A percentile compares a stretch with the other conserved stretches of the same genome.
phyloP scores from a whole-genome alignment of 129 eudicot genomes.

The Glebionis coronaria region DNA sequence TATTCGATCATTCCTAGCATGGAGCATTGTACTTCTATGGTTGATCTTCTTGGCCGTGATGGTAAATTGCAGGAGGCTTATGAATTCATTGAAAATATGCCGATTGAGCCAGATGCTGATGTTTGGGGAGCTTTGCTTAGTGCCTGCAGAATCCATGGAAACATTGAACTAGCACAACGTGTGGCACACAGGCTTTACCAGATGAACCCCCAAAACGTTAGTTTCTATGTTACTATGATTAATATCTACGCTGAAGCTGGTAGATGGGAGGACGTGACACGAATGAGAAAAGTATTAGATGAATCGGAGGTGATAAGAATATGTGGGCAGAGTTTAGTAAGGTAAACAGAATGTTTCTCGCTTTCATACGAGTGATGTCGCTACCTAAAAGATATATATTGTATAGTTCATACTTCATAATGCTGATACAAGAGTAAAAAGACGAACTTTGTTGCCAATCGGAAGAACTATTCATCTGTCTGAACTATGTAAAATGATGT shows the following conservation, averaged over 20 bases:
- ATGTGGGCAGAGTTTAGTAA: conserved; percentile 28
- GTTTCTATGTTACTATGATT: conserved; percentile 29
- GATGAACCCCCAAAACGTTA: conserved; percentile 24
- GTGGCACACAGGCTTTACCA: conserved; percentile 32
- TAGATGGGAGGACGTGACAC: conserved; percentile 46
- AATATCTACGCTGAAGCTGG: conserved; percentile 46
- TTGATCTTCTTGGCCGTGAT: conserved; percentile 51
- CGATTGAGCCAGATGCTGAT: conserved; percentile 34
- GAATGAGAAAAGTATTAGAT: conserved; percentile 35
- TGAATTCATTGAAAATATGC: conserved; percentile 43
- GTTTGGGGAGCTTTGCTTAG: conserved; percentile 54
- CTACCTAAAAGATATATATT: background rate
- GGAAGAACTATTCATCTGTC: conserved; percentile 11
- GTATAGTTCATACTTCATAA: background rate
- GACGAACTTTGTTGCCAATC: conserved; percentile 1
- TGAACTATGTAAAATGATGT: conserved; percentile 15
- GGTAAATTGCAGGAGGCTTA: conserved; percentile 46
- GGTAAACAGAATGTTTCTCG: background rate
- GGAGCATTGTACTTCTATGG: conserved; percentile 50
- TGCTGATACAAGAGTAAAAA: background rate
- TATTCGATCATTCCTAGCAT: conserved; percentile 30
- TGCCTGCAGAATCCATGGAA: conserved; percentile 53
- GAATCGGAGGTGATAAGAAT: conserved; percentile 34
- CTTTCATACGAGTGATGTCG: background rate
- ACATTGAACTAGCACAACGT: conserved; percentile 40